Base-by-base conservation (phyloP, 305 asterid species). In the Plantago lanceolata region DNA sequence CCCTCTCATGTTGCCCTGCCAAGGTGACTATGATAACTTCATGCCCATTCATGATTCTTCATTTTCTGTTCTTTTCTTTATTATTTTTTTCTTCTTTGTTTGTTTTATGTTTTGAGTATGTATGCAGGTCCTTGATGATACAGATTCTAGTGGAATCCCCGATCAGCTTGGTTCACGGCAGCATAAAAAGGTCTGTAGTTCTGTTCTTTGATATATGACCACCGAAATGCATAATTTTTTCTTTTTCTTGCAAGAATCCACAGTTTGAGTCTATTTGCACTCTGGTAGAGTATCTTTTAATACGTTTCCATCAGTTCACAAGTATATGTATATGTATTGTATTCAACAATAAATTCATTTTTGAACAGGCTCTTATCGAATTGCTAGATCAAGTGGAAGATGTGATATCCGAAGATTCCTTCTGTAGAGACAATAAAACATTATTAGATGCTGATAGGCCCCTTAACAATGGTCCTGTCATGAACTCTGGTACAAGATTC, bases 361-460 rank as follows among this genome's bases (percentile, higher is more conserved):
- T n/a, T 57, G 15, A 37, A 48, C 85, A 89, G 97, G 96, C 96
- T 68, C 74, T 93, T 73, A 87, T 93, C 50, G 99, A 93, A 73
- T 90, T 89, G 61, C 72, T 93, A 76, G 99, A 93, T 82, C 83
- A 93, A 87, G 99, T 93, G 49, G 95, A 85, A 80, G 95, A 84
- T 76, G 96, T 82, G 56, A 89, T 93, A 64, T 85, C 90, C 65
- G 89, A 89, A 68, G 79, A 81, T 66, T 69, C 86, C 43, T 58
- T 35, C 58, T 52, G 67, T 67, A 73, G 74, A 71, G 82, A 75
- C 57, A 71, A 70, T 16, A 67, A 68, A 61, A 53, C 73, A 70
- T 56, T 74, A 48, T 48, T 51, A 70, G 84, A 73, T 65, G 72
- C 67, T 75, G 82, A 63, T 66, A 68, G 76, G 71, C 68, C 72